Base-by-base conservation (phyloP, 768 basidiomycete genomes). In the Amanita polypyramis region DNA sequence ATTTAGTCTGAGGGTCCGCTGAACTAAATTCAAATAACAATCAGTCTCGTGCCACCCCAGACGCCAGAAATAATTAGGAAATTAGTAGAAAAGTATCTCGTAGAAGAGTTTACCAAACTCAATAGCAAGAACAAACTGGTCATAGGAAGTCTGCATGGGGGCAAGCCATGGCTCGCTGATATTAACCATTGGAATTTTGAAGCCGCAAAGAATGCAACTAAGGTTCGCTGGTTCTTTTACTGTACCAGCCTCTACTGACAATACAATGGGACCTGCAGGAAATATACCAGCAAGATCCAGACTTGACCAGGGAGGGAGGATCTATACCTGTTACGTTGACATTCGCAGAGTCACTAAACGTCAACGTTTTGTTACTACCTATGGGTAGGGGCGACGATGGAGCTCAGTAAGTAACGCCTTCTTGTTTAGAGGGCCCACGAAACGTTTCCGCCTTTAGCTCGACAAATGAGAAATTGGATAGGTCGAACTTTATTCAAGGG, bases 361-460 rank as follows among this genome's bases (percentile, higher is more conserved):
- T 92, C 47, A 96, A 93, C 58, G 89, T 96, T 7, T 62, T 94
- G 49, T 68, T 97, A 15, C 71, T 97, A 23, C 95, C 93, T 0
- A 94, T 95, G 83, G 92, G 92, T 2, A 74, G 94, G 43, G 88
- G 89, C 2, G 92, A 97, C 58, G 95, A 98, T 54, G 95, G 94
- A 55, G 88, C 91, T 35, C 90, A 92, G 84, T 90, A 59, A 54
- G 85, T 78, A 17, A 12, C 4, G 23, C 6, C 19, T 33, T 17
- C 20, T 23, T 32, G 19, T 20, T 27, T 27, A 27, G 25, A 27
- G 25, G 12, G 25, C 17, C 34, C 40, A 17, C 2, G 5, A 14
- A 19, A 21, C 38, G 9, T 21, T 33, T 12, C 42, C 20, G 40
- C 30, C 43, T 33, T 29, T 47, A 89, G 88, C 65, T 90, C 87